phyloP scores from a whole-genome alignment of 2,329 filamentous ascomycete species.

The Fusarium odoratissimum region DNA sequence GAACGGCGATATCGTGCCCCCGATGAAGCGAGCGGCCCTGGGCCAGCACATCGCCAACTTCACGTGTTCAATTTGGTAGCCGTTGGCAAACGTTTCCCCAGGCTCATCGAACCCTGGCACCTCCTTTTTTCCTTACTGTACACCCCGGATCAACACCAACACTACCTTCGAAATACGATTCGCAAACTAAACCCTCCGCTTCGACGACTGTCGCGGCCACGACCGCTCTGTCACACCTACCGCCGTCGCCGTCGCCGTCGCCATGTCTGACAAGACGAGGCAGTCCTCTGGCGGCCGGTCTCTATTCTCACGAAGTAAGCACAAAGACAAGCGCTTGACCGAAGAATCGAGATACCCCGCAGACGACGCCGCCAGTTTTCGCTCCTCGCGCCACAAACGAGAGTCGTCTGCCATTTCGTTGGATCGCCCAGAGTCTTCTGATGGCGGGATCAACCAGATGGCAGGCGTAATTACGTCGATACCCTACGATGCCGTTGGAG shows the following conservation, averaged over 20 bases:
- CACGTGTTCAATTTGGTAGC: slow-evolving; percentile 48
- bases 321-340: slow-evolving; percentile 74
- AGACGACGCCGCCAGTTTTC: slow-evolving; percentile 71
- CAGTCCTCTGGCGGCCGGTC: slow-evolving; percentile 81
- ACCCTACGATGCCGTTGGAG: slow-evolving; percentile 79
- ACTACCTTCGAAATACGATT: slow-evolving; percentile 33
- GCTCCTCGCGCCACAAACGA: slow-evolving; percentile 79
- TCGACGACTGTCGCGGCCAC: slow-evolving; percentile 36
- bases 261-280: slow-evolving; percentile 80
- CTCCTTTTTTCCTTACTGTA: slow-evolving; percentile 16
- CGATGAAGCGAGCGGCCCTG: slow-evolving; percentile 56
- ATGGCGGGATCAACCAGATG: slow-evolving; percentile 76
- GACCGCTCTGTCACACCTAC: slow-evolving; percentile 34
- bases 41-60: slow-evolving; percentile 50
- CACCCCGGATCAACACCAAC: slow-evolving; percentile 23
- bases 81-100: slow-evolving; percentile 11
- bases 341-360: slow-evolving; percentile 69
- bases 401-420: slow-evolving; percentile 78
- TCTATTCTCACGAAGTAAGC: slow-evolving; percentile 91
- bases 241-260: slow-evolving; percentile 26
- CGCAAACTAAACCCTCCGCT: slow-evolving; percentile 23
- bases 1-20: slow-evolving; percentile 34
- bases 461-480: slow-evolving; percentile 89
- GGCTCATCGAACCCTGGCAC: slow-evolving; percentile 13
- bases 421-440: slow-evolving; percentile 73